Conservation (phyloP, 2,329 filamentous ascomycete species). For the Didymellaceae sp. region DNA sequence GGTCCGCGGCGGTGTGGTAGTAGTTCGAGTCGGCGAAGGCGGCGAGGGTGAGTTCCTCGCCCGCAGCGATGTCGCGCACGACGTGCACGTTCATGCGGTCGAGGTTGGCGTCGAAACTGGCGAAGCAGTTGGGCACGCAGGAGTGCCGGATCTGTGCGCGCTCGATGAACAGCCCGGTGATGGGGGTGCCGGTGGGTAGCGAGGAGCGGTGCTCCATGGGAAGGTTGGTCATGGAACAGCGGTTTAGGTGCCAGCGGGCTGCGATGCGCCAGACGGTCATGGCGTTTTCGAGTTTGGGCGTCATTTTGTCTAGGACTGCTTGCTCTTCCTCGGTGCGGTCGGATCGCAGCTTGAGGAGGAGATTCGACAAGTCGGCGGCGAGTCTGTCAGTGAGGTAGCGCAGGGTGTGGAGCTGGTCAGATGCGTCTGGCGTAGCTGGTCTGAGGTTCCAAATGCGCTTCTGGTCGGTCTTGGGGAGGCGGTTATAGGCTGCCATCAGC, state of each 20-base stretch:
- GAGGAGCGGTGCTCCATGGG: neutral
- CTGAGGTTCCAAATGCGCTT: constrained; percentile 8
- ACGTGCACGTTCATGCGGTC: constrained; percentile 22
- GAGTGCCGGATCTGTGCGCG: constrained; percentile 43
- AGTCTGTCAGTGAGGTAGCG: constrained; percentile 1
- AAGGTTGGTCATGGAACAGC: constrained; percentile 8
- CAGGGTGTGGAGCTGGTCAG: constrained; percentile 7
- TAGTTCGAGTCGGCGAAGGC: constrained; percentile 10
- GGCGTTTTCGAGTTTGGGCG: neutral
- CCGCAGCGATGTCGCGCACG: constrained; percentile 1
- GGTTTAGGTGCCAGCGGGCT: constrained; percentile 20
- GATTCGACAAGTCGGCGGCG: neutral
- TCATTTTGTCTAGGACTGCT: neutral
- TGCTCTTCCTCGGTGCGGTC: neutral
- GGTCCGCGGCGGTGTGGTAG: constrained; percentile 13
- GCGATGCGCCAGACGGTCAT: constrained; percentile 13
- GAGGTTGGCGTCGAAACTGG: constrained; percentile 9
- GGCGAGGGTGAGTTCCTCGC: constrained; percentile 20
- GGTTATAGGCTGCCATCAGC: constrained; percentile 9
- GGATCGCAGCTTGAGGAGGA: neutral
- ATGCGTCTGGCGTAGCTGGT: constrained; percentile 2
- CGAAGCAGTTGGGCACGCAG: constrained; percentile 27
- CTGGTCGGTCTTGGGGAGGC: constrained; percentile 11
- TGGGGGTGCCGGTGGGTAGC: neutral
- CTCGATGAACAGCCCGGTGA: constrained; percentile 37